Conservation (phyloP, 768 basidiomycete genomes). For the Podaxis sp. region DNA sequence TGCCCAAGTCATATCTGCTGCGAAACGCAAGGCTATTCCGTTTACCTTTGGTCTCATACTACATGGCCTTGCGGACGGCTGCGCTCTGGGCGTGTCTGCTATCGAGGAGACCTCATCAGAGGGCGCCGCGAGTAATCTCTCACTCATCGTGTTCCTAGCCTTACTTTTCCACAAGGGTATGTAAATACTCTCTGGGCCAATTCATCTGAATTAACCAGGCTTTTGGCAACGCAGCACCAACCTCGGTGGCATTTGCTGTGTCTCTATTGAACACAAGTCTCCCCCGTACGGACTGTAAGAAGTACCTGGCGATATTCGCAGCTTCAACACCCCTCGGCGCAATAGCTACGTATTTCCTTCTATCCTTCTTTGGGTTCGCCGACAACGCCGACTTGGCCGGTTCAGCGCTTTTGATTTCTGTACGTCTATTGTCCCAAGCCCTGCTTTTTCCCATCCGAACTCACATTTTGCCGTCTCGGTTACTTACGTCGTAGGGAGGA, state of each 20-base stretch:
- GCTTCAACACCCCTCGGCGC: constrained; percentile 85
- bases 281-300: constrained; percentile 65
- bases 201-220: constrained; percentile 27
- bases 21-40: constrained; percentile 53
- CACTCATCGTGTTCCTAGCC: constrained; percentile 87
- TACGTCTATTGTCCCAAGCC: constrained; percentile 35
- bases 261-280: constrained; percentile 80
- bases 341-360: constrained; percentile 67
- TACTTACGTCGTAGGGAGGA: constrained; percentile 63
- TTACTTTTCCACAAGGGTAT: constrained; percentile 89
- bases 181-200: background rate
- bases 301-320: constrained; percentile 76
- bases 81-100: constrained; percentile 83
- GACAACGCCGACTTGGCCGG: constrained; percentile 63
- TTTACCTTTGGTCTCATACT: constrained; percentile 84
- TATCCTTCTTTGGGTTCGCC: constrained; percentile 53
- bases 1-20: constrained; percentile 19
- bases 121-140: constrained; percentile 46
- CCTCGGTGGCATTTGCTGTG: constrained; percentile 85
- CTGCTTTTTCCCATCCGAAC: background rate
- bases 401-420: constrained; percentile 80
- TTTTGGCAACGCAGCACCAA: constrained; percentile 63
- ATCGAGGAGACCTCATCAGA: constrained; percentile 33
- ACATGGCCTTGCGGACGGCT: constrained; percentile 90
- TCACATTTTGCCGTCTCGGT: background rate